Evolutionary conservation across 305 asterid species (phyloP).

Genomic region (Fraxinus baroniana): DNA sequence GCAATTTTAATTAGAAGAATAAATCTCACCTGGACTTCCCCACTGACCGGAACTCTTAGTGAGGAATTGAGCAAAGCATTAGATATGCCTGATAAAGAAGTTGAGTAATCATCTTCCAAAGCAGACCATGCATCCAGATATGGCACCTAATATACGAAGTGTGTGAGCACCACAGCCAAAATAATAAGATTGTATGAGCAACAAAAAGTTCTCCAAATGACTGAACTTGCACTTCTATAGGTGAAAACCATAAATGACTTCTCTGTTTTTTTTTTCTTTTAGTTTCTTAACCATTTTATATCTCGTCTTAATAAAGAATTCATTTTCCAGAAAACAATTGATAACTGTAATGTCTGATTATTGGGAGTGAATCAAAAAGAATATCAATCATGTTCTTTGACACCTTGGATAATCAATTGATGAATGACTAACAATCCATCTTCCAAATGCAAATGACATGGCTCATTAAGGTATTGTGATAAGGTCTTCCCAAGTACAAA

Average conservation of each 20-base stretch:
- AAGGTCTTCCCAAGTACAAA: neutral
- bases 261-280: neutral
- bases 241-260: neutral
- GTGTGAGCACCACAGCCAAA: neutral
- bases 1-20: neutral
- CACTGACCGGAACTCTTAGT: slow-evolving; percentile 63
- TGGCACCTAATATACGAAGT: slow-evolving; percentile 45
- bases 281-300: neutral
- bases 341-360: neutral
- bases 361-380: neutral
- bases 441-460: neutral
- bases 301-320: neutral
- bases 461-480: neutral
- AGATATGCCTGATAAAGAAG: slow-evolving; percentile 48
- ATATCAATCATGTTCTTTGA: neutral
- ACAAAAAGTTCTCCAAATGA: neutral
- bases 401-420: neutral
- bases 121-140: slow-evolving; percentile 72
- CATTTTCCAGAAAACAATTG: neutral
- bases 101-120: slow-evolving; percentile 60
- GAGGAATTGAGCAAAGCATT: slow-evolving; percentile 62
- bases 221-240: neutral
- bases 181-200: neutral
- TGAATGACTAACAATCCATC: neutral
- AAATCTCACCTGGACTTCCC: slow-evolving; percentile 63